Base-by-base conservation (phyloP, 2,329 filamentous ascomycete species). In the Apiospora kogelbergensis region DNA sequence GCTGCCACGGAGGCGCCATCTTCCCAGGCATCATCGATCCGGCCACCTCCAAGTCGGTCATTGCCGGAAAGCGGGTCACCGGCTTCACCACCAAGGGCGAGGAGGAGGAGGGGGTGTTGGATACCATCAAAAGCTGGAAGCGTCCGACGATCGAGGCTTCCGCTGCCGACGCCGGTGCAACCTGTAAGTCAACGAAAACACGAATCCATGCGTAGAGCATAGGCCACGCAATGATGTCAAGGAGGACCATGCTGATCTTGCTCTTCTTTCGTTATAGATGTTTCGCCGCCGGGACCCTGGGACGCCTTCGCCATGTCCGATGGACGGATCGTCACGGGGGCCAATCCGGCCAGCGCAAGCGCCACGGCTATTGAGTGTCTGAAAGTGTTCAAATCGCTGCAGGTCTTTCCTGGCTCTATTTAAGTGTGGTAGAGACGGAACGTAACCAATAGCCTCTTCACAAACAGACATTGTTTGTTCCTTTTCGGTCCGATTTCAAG, bases 41-140 rank as follows among this genome's bases (percentile, higher is more conserved):
- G 1, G 66, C 70, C 1, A 82, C 80, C 30, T 73, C 74, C 9
- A 72, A 80, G 71, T 77, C 79, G 7, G 69, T 82, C 22, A 81
- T 82, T 68, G 74, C 77, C 66, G 80, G 80, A 24, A 81, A 76
- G 72, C 74, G 68, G 15, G 74, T 82, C 24, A 81, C 81, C 13
- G 81, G 81, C 7, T 82, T 82, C 69, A 82, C 81, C 40, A 80
- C 72, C 6, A 75, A 82, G 72, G 81, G 75, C 1, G 80, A 82
- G 72, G 69, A 75, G 30, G 72, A 72, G 3, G 78, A 81, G 78
- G 70, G 73, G 2, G 73, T 81, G 30, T 75, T 78, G 71, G 74
- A 72, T 2, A 75, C 76, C 24, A 68, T 82, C 45, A 72, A 72
- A 53, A 71, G 70, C 30, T 81, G 78, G 79, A 73, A 76, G 41